Base-by-base conservation (phyloP, 805 yeast species). In the Zygotorulaspora florentina region DNA sequence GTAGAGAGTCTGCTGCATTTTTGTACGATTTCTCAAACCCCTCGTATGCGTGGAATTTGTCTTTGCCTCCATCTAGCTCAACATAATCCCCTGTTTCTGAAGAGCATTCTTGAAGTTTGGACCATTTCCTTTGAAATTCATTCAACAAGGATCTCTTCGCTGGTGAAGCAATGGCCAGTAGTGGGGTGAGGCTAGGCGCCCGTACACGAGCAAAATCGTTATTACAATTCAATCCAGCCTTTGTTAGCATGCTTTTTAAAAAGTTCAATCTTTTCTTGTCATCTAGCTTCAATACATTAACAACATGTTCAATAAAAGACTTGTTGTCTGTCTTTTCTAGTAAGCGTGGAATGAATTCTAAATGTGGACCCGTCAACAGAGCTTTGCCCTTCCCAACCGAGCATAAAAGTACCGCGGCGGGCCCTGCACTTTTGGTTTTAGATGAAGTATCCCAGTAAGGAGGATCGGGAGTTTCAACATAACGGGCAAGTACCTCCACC, bases 281-380 rank as follows among this genome's bases (percentile, higher is more conserved):
- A 28, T 73, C 57, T 0, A 63, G 62, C 16, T 61, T 60, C 23
- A 89, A 63, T 0, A 57, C 61, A 2, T 68, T 56, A 2, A 78
- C 64, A 2, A 80, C 67, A 0, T 55, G 45, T 6, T 56, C 51
- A 40, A 67, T 66, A 13, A 68, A 37, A 50, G 65, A 39, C 49
- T 69, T 46, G 46, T 62, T 58, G 9, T 60, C 52, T 1, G 67
- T 53, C 23, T 68, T 68, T 15, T 65, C 66, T 49, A 76, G 66
- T 51, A 81, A 55, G 12, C 75, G 68, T 12, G 88, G 83, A 2
- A 80, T 71, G 59, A 82, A 89, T 65, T 93, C 99, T 0, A 96
- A 96, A 65, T 93, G 99, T 0, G 87, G 77, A 0, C 98, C 98
- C 11, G 85, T 73, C 10, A 93, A 72, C 8, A 93, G 65, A 0